A percentile compares a stretch with the other conserved stretches of the same genome.
Conservation (phyloP, 345 rosid species). For the Bruguiera gymnorhiza region DNA sequence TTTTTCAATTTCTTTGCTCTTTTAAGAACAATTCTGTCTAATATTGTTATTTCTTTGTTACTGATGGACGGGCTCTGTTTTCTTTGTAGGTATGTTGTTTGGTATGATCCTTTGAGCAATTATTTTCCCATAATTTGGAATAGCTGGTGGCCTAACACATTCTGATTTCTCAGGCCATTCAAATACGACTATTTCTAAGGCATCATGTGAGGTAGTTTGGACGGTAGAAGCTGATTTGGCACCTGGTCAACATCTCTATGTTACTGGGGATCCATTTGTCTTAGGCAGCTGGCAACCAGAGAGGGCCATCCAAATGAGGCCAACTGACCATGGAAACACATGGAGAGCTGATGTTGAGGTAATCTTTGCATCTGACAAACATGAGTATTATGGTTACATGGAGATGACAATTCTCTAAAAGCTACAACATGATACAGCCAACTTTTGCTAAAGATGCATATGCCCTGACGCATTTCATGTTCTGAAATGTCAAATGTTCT, state of each 20-base stretch:
- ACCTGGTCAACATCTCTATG: constrained; percentile 54
- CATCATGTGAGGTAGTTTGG: constrained; percentile 68
- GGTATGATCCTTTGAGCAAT: constrained; percentile 20
- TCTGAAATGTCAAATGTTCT: no score
- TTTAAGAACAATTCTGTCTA: neutral
- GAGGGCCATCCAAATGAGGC: constrained; percentile 64
- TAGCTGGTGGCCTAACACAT: constrained; percentile 24
- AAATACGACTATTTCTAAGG: constrained; percentile 31
- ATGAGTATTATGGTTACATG: neutral
- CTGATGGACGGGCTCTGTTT: constrained; percentile 7
- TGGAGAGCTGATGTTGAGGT: constrained; percentile 89
- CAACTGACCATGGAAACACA: constrained; percentile 44
- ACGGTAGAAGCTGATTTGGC: constrained; percentile 69
- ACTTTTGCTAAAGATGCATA: neutral
- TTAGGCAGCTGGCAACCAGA: constrained; percentile 88
- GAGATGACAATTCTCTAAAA: neutral
- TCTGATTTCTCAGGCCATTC: constrained; percentile 50
- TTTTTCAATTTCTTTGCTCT: no score
- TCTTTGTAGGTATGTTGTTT: constrained; percentile 16
- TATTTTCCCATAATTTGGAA: constrained; percentile 19
- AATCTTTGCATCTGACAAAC: constrained; percentile 14
- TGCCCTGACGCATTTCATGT: no score
- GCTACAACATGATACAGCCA: neutral
- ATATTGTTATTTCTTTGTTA: neutral
- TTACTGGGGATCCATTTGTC: constrained; percentile 71